A percentile compares a stretch with the other conserved stretches of the same genome.
phyloP scores from a whole-genome alignment of 495 filamentous ascomycete species.

The Penicillium arizonense region DNA sequence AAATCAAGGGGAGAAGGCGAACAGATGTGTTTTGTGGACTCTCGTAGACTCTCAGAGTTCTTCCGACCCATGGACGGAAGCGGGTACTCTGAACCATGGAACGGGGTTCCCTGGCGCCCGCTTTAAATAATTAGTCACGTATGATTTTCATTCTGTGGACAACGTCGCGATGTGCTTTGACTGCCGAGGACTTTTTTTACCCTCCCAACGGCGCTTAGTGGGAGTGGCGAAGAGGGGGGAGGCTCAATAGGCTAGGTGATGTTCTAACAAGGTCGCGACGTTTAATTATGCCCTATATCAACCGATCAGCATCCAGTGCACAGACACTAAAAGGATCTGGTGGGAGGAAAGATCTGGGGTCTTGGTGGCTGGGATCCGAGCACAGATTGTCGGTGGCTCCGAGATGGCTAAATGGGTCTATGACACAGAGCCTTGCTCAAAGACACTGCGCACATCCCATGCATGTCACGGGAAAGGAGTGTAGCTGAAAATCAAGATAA shows the following conservation, averaged over 20 bases:
- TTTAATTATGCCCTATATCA: constrained; percentile 15
- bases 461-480: background rate
- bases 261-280: constrained; percentile 22
- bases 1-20: constrained; percentile 5
- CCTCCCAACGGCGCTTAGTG: constrained; percentile 23
- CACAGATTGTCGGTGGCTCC: background rate
- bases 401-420: background rate
- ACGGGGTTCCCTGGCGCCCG: constrained; percentile 22
- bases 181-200: background rate
- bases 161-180: background rate
- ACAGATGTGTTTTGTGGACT: constrained; percentile 6
- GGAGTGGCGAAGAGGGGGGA: constrained; percentile 2
- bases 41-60: constrained; percentile 34
- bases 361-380: constrained; percentile 5
- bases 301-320: constrained; percentile 26
- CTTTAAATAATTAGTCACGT: constrained; percentile 27
- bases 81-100: constrained; percentile 39
- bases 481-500: background rate
- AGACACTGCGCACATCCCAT: background rate
- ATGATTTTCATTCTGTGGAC: constrained; percentile 2
- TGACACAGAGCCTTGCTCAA: background rate
- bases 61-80: constrained; percentile 40
- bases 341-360: constrained; percentile 23
- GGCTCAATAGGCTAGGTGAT: constrained; percentile 14
- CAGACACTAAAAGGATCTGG: constrained; percentile 22